Conservation (phyloP, 306 rosid genomes). For the Echinosophora koreensis region DNA sequence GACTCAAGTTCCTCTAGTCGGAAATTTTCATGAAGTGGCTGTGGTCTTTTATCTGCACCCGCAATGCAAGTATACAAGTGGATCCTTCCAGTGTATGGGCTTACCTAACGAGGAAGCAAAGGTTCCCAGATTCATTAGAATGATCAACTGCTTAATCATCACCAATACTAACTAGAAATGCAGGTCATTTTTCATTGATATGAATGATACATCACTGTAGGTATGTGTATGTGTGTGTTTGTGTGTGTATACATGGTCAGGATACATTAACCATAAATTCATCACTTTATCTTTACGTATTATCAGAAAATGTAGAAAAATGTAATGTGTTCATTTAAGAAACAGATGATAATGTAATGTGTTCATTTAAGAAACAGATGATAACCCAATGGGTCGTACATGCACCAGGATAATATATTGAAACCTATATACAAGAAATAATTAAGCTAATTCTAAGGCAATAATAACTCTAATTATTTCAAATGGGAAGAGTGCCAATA, state of each 20-base stretch:
- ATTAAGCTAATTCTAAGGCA: no score
- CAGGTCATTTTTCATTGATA: slow-evolving; percentile 15
- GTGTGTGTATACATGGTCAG: not conserved
- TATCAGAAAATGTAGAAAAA: no score
- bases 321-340: no score
- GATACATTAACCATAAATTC: not conserved
- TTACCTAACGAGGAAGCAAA: slow-evolving; percentile 66
- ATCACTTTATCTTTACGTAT: no score
- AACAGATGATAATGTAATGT: no score
- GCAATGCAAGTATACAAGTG: slow-evolving; percentile 87
- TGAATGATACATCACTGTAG: not conserved
- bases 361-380: no score
- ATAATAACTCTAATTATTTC: no score
- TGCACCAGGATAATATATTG: no score
- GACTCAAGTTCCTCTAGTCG: slow-evolving; percentile 87
- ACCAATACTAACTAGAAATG: not conserved
- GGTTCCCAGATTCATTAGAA: slow-evolving; percentile 31
- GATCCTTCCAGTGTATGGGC: slow-evolving; percentile 91
- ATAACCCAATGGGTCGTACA: no score
- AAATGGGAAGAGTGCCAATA: no score
- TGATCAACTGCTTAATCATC: not conserved
- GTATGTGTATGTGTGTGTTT: not conserved
- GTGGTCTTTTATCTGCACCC: slow-evolving; percentile 82
- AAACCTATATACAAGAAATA: no score
- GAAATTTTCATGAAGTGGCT: slow-evolving; percentile 79